These are phyloP conservation scores for Candida namnaoensis DNA, from an alignment of 805 yeast genomes.

Conservation along the genomic window DNA sequence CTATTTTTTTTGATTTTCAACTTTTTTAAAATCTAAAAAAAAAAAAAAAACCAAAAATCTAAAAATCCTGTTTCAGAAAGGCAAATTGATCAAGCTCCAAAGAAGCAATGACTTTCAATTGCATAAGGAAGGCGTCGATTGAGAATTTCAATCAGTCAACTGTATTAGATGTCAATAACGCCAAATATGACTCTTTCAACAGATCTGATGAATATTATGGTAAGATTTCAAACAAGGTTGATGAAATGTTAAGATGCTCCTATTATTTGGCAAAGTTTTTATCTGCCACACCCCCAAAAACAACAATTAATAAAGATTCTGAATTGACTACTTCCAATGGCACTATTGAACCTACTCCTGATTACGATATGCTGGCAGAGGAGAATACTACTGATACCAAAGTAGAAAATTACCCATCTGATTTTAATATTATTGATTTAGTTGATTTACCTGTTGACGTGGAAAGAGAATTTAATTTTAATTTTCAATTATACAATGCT, in stretches of 20 bases:
- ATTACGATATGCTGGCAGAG: background rate
- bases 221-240: slow-evolving; percentile 7
- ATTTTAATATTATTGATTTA: slow-evolving; percentile 1
- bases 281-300: slow-evolving; percentile 7
- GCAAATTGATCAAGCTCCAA: background rate
- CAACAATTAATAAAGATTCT: background rate
- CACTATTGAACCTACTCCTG: too few relatives aligned
- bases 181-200: slow-evolving; percentile 7
- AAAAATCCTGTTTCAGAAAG: too few relatives aligned
- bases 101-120: slow-evolving; percentile 5
- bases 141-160: slow-evolving; percentile 1
- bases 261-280: slow-evolving; percentile 7
- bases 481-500: slow-evolving; percentile 4
- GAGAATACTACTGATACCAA: slow-evolving; percentile 2
- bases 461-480: slow-evolving; percentile 10
- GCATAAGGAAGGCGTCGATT: slow-evolving; percentile 6
- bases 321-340: background rate
- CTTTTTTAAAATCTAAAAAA: too few relatives aligned
- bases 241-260: slow-evolving; percentile 9
- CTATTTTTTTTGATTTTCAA: too few relatives aligned
- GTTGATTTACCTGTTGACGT: slow-evolving; percentile 5
- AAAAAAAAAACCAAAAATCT: too few relatives aligned
- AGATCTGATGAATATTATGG: slow-evolving; percentile 5
- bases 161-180: slow-evolving; percentile 3
- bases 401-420: background rate